A percentile compares a stretch with the other conserved stretches of the same genome.
Evolutionary conservation across 1,284 basidiomycete genomes (phyloP).

Genomic region (Polyporus tsugae): DNA sequence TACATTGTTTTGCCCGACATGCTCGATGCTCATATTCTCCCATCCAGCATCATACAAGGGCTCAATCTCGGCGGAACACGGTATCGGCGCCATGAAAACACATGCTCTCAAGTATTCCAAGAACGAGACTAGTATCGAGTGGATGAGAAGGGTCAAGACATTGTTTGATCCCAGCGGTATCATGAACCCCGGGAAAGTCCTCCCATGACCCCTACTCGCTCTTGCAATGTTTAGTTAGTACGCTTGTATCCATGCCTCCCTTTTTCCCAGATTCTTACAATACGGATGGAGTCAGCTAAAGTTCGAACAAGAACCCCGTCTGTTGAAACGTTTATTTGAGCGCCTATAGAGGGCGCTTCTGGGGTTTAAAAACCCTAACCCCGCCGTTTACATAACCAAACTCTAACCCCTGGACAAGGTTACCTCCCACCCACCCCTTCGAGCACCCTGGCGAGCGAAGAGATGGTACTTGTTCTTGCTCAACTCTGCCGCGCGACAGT

Average conservation of each 20-base stretch:
- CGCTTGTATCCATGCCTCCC: slow-evolving; percentile 16
- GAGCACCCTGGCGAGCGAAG: slow-evolving; percentile 12
- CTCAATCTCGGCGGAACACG: slow-evolving; percentile 97
- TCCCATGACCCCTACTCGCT: slow-evolving; percentile 44
- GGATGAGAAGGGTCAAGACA: slow-evolving; percentile 93
- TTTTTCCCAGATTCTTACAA: neutral
- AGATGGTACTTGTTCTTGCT: slow-evolving; percentile 36
- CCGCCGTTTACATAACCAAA: slow-evolving; percentile 36
- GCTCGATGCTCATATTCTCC: neutral
- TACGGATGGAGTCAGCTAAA: neutral
- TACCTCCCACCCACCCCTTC: slow-evolving; percentile 24
- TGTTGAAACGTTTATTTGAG: neutral
- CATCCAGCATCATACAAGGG: slow-evolving; percentile 73
- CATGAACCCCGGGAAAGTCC: slow-evolving; percentile 90
- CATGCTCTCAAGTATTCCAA: slow-evolving; percentile 93
- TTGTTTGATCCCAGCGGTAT: slow-evolving; percentile 92
- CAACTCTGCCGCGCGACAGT: neutral
- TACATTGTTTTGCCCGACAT: neutral
- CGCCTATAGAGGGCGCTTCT: slow-evolving; percentile 17
- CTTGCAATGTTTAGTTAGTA: slow-evolving; percentile 12
- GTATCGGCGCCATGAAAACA: slow-evolving; percentile 95
- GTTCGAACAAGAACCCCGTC: too few relatives aligned
- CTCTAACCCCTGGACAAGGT: slow-evolving; percentile 43
- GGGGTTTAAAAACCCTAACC: slow-evolving; percentile 43
- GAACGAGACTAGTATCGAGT: slow-evolving; percentile 77